A percentile compares a stretch with the other conserved stretches of the same genome.
Conservation (phyloP, 768 basidiomycete genomes). For the Hortiboletus flavorubellus region DNA sequence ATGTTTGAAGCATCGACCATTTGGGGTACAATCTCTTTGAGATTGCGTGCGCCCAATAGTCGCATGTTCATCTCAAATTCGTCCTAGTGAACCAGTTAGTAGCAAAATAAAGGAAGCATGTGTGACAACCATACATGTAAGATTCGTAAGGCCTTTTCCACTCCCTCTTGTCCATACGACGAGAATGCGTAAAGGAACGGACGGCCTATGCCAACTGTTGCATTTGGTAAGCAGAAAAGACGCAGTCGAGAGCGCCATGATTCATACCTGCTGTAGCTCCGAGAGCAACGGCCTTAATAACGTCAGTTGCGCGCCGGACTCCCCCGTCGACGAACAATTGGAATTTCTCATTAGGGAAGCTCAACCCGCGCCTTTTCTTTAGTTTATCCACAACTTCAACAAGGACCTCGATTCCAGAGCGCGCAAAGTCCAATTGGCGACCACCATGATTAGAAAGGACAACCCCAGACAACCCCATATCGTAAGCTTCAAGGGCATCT, state of each 20-base stretch:
- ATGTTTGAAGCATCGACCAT: slow-evolving; percentile 89
- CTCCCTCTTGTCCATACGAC: slow-evolving; percentile 84
- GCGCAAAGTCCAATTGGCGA: slow-evolving; percentile 73
- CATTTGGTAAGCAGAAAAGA: slow-evolving; percentile 8
- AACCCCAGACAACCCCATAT: slow-evolving; percentile 66
- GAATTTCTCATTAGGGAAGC: slow-evolving; percentile 77
- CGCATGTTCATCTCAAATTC: slow-evolving; percentile 99
- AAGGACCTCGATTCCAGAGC: slow-evolving; percentile 87
- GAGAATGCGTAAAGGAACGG: slow-evolving; percentile 89
- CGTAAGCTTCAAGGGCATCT: slow-evolving; percentile 85
- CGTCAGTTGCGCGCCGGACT: slow-evolving; percentile 85
- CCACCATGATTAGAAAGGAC: slow-evolving; percentile 90
- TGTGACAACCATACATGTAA: slow-evolving; percentile 49
- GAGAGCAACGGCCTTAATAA: slow-evolving; percentile 82
- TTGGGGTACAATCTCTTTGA: slow-evolving; percentile 76
- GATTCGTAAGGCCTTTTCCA: slow-evolving; percentile 79
- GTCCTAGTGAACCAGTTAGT: slow-evolving; percentile 49
- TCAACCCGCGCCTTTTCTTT: slow-evolving; percentile 58
- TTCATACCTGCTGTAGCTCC: slow-evolving; percentile 78
- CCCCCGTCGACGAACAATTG: slow-evolving; percentile 94
- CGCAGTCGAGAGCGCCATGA: background rate
- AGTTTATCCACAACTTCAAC: slow-evolving; percentile 80
- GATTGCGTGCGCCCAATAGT: slow-evolving; percentile 76
- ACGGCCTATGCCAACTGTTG: slow-evolving; percentile 72
- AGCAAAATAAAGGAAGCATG: background rate